A percentile compares a stretch with the other conserved stretches of the same genome.
Conservation (phyloP, 1,139 yeast species). For the Protomyces lactucae-debilis region DNA sequence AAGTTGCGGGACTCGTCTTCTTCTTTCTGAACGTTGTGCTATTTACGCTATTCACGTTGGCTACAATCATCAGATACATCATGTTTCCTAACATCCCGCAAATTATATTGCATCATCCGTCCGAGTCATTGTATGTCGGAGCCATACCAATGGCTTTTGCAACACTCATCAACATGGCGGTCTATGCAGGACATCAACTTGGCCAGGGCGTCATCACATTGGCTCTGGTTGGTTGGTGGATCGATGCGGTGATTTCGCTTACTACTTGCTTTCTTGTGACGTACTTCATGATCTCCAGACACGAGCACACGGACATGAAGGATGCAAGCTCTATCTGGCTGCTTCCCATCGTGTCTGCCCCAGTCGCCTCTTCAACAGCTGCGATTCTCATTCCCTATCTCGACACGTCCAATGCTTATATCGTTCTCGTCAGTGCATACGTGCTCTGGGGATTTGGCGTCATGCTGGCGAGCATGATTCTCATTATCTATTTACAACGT, state of each 20-base stretch:
- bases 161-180: constrained; percentile 24
- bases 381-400: constrained; percentile 17
- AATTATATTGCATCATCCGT: constrained; percentile 14
- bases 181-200: constrained; percentile 6
- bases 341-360: constrained; percentile 22
- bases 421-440: constrained; percentile 12
- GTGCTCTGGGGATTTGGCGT: constrained; percentile 24
- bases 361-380: constrained; percentile 17
- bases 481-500: constrained; percentile 16
- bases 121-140: constrained; percentile 20
- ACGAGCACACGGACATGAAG: constrained; percentile 10
- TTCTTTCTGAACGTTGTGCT: constrained; percentile 18
- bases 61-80: constrained; percentile 7
- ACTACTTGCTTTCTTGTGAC: constrained; percentile 14
- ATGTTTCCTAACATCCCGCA: constrained; percentile 17
- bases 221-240: constrained; percentile 14
- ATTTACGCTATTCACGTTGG: constrained; percentile 6
- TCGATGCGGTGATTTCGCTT: constrained; percentile 11
- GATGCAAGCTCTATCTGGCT: constrained; percentile 22
- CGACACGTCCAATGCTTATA: constrained; percentile 6
- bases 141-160: constrained; percentile 25
- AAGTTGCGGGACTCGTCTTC: constrained; percentile 22
- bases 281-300: constrained; percentile 23
- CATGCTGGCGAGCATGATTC: constrained; percentile 21
- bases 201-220: constrained; percentile 8